Evolutionary conservation across 495 filamentous ascomycete genomes (phyloP), one percentile per base, ranked within the genome.

Genomic region (Rhypophila decipiens): DNA sequence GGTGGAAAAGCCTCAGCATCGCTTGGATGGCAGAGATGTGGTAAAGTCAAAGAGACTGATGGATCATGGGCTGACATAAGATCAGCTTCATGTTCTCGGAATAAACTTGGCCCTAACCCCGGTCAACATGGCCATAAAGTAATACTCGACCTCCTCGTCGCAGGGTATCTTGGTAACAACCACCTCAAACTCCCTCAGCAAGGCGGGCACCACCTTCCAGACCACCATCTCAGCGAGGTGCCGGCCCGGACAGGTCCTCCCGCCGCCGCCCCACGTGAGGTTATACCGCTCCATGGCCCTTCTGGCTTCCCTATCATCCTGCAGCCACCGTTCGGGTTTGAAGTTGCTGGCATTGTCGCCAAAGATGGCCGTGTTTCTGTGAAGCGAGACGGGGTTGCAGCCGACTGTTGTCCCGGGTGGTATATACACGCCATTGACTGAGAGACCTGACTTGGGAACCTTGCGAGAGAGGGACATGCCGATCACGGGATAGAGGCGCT

Each of bases 131-230:
- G 64, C 60, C 53, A 72, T 61, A 19, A 68, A 72, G 24, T 69
- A 70, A 24, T 47, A 56, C 10, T 47, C 49, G 24, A 52, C 54
- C 8, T 65, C 51, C 1, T 46, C 17, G 5, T 59, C 56, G 1
- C 37, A 29, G 9, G 60, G 58, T 48, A 58, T 55, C 7, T n/a
- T n/a, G n/a, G 53, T 53, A 3, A 70, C 45, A 42, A 63, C 44
- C 12, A 70, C 47, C 4, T 82, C 76, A 56, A 86, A 88, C 42
- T 72, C 67, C 11, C 69, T 67, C 39, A 85, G 59, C 39, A 87
- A 62, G n/a, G 71, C 74, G 9, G 80, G 75, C 7, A 86, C 72
- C 2, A 84, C 57, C 61, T 86, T 87, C 45, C 74, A 79, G 4
- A 83, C 37, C 11, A 65, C 73, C 13, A 67, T 61, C 37, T 81